Evolutionary conservation across 78 protist species (phyloP).

Genomic region (Dictyostelium citrinum): DNA sequence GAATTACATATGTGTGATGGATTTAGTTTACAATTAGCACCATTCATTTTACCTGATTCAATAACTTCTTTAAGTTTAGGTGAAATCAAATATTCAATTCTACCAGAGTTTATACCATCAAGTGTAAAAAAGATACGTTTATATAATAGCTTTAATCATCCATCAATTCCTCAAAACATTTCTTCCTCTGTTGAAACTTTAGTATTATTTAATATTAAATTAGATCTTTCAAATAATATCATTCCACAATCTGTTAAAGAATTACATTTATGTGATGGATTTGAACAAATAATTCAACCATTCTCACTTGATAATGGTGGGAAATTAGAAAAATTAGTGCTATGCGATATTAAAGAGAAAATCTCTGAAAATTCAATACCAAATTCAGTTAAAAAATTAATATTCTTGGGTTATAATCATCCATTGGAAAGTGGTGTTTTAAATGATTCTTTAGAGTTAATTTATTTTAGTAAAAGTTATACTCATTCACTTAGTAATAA

Average conservation of each 20-base stretch:
- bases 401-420: background rate
- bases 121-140: background rate
- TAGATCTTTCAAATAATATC: background rate
- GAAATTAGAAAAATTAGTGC: background rate
- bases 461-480: background rate
- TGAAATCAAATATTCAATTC: background rate
- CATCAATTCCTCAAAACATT: background rate
- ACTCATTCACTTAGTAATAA: background rate
- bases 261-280: background rate
- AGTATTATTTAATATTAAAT: background rate
- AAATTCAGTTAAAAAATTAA: background rate
- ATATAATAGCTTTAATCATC: background rate
- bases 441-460: background rate
- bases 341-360: background rate
- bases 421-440: background rate
- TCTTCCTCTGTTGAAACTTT: background rate
- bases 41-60: background rate
- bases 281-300: background rate
- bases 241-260: background rate
- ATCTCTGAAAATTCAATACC: background rate
- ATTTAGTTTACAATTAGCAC: background rate
- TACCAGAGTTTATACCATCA: background rate
- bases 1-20: background rate
- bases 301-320: background rate
- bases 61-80: background rate